Evolutionary conservation across 1,284 basidiomycete species (phyloP).

Genomic region (Heterobasidion irregulare): DNA sequence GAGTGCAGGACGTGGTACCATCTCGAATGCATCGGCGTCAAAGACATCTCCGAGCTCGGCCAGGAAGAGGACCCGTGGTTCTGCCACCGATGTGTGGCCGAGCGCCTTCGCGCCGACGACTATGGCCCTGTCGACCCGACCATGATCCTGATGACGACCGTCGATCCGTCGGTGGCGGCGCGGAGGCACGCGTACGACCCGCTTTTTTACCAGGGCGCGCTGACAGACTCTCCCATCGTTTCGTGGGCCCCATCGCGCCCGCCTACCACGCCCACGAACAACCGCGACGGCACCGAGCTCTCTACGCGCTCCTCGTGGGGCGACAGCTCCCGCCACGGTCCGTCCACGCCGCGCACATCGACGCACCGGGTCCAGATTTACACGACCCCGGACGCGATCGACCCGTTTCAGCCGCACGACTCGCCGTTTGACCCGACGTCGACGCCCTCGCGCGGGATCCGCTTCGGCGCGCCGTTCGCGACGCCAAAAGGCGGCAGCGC

Average conservation of each 20-base stretch:
- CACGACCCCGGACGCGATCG: conserved; percentile 32
- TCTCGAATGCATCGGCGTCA: conserved; percentile 64
- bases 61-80: conserved; percentile 71
- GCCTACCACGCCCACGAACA: conserved; percentile 6
- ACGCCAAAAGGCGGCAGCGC: conserved; percentile 39
- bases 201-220: conserved; percentile 1
- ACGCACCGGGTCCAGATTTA: conserved; percentile 37
- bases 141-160: conserved; percentile 17
- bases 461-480: conserved; percentile 42
- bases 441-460: conserved; percentile 64
- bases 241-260: neutral
- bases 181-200: conserved; percentile 20
- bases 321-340: conserved; percentile 30
- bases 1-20: conserved; percentile 72
- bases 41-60: conserved; percentile 52
- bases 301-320: conserved; percentile 32
- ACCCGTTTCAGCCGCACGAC: conserved; percentile 33
- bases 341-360: conserved; percentile 43
- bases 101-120: neutral
- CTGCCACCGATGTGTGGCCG: conserved; percentile 42
- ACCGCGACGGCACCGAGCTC: neutral
- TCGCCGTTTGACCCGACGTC: conserved; percentile 63
- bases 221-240: conserved; percentile 1
- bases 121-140: neutral
- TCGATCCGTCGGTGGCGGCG: conserved; percentile 20